These are phyloP conservation scores for Cyclospora cayetanensis DNA, from an alignment of 169 alveolate species.

Conservation along the genomic window DNA sequence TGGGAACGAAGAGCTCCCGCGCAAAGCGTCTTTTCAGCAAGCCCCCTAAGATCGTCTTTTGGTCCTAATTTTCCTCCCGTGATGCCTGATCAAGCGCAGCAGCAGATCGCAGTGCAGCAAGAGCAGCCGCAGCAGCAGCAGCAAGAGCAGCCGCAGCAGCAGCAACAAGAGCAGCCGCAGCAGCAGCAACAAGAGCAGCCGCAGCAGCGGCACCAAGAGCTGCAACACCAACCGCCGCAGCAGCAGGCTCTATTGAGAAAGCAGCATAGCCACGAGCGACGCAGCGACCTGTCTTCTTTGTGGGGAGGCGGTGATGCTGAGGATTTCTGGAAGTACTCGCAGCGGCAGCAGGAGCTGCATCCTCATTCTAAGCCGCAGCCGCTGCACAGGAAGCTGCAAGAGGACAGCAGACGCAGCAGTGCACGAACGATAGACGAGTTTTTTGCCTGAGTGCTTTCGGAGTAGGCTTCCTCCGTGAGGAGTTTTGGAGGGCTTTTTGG, in stretches of 20 bases:
- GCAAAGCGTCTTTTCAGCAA: neutral
- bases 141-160: neutral
- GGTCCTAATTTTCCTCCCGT: neutral
- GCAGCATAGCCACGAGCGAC: neutral
- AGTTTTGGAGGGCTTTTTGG: neutral
- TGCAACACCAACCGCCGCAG: neutral
- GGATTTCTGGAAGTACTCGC: neutral
- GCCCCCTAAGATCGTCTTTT: neutral
- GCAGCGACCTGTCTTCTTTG: neutral
- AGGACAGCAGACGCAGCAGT: conserved; percentile 2
- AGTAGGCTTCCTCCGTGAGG: no score
- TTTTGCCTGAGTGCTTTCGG: no score
- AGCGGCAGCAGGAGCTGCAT: neutral
- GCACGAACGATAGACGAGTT: neutral
- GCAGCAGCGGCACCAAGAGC: neutral
- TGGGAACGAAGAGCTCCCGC: neutral
- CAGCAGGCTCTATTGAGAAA: no score
- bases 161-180: neutral
- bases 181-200: neutral
- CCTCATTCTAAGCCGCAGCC: no score
- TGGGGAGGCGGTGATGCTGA: neutral
- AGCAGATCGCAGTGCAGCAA: neutral
- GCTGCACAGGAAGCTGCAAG: neutral
- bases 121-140: neutral
- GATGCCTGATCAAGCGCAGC: neutral